Conservation (phyloP, 768 basidiomycete genomes). For the Mrakia blollopis region DNA sequence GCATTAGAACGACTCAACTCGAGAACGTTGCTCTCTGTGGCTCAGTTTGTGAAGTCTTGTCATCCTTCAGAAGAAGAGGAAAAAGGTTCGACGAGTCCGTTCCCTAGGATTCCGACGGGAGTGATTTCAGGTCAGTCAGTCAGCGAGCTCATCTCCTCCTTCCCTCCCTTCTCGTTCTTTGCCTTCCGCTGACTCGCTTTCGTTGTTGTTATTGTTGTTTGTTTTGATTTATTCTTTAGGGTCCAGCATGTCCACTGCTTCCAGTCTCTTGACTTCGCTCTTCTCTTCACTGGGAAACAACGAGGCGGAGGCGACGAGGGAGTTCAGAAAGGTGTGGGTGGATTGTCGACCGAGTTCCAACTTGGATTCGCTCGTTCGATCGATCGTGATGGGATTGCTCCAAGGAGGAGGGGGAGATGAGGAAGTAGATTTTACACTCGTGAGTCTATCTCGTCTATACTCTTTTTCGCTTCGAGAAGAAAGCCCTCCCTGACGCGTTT, state of each 20-base stretch:
- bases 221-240: too few species aligned
- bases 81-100: not conserved
- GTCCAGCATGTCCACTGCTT: constrained; percentile 1
- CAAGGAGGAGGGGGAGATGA: not conserved
- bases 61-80: not conserved
- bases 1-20: not conserved
- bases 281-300: not conserved
- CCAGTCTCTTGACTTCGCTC: not conserved
- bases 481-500: too few species aligned
- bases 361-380: constrained; percentile 1
- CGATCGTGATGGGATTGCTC: constrained; percentile 7
- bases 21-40: not conserved
- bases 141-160: not conserved
- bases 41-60: not conserved
- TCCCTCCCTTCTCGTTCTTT: not conserved
- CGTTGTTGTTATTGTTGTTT: too few species aligned
- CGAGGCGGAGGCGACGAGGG: not conserved
- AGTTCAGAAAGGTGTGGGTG: not conserved
- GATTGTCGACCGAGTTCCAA: constrained; percentile 16
- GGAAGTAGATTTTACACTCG: not conserved
- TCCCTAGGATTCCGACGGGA: not conserved
- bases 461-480: too few species aligned
- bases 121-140: not conserved
- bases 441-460: not conserved
- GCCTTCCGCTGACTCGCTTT: not conserved